phyloP scores from a whole-genome alignment of 768 basidiomycete genomes.

The Xerocomellus chrysenteron region DNA sequence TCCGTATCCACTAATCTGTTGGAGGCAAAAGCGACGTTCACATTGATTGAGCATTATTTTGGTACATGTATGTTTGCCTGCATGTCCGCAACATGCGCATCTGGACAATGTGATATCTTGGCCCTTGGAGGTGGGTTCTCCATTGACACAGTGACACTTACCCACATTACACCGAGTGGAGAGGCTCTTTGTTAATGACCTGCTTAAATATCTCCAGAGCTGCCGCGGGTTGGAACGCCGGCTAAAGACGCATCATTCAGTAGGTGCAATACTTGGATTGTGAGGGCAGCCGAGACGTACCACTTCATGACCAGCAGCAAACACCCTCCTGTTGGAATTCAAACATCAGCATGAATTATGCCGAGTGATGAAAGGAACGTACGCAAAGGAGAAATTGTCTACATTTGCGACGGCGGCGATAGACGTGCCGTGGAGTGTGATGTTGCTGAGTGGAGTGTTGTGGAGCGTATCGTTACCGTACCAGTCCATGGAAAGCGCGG shows the following conservation, averaged over 20 bases:
- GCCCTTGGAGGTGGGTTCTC: background rate
- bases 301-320: slow-evolving; percentile 60
- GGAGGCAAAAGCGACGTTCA: slow-evolving; percentile 35
- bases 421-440: slow-evolving; percentile 51
- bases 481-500: slow-evolving; percentile 46
- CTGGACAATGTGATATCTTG: slow-evolving; percentile 25
- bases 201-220: slow-evolving; percentile 42
- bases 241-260: slow-evolving; percentile 32
- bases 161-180: slow-evolving; percentile 46
- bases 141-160: too few relatives aligned
- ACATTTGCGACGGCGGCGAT: slow-evolving; percentile 66
- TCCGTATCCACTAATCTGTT: too few relatives aligned
- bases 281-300: slow-evolving; percentile 37
- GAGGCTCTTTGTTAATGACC: slow-evolving; percentile 46
- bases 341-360: background rate
- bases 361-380: slow-evolving; percentile 25
- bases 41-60: slow-evolving; percentile 62
- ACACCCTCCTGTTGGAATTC: slow-evolving; percentile 46
- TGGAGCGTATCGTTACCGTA: slow-evolving; percentile 42
- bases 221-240: slow-evolving; percentile 28
- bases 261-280: background rate
- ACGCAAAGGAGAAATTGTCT: slow-evolving; percentile 69
- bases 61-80: slow-evolving; percentile 64
- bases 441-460: slow-evolving; percentile 46
- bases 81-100: slow-evolving; percentile 39